Evolutionary conservation across 2,329 filamentous ascomycete species (phyloP).

Genomic region (Trichophyton verrucosum): DNA sequence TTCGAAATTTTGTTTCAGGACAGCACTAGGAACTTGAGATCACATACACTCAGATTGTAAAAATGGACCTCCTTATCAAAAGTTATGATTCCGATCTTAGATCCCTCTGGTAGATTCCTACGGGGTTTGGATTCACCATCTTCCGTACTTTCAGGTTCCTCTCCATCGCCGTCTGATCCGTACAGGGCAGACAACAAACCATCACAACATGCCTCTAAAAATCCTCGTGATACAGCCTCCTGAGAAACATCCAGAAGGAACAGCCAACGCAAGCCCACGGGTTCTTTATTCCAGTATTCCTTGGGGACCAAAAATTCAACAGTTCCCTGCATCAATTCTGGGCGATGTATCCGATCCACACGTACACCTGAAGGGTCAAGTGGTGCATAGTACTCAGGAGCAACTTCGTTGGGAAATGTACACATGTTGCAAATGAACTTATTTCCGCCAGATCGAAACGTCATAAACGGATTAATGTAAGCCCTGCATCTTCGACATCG

Average conservation of each 20-base stretch:
- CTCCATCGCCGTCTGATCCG: conserved; percentile 40
- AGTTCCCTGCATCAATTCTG: conserved; percentile 80
- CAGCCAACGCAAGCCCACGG: conserved; percentile 73
- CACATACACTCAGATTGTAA: conserved; percentile 76
- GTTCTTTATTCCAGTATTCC: conserved; percentile 96
- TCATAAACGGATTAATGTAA: conserved; percentile 99
- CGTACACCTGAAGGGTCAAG: conserved; percentile 76
- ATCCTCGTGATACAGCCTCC: conserved; percentile 81
- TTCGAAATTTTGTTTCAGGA: conserved; percentile 8
- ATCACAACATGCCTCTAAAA: conserved; percentile 78
- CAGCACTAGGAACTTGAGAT: background rate
- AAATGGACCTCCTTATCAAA: conserved; percentile 97
- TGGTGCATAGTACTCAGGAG: conserved; percentile 84
- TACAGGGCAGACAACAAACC: conserved; percentile 80
- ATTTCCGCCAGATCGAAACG: conserved; percentile 84
- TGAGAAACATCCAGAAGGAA: conserved; percentile 91
- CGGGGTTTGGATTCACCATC: conserved; percentile 43
- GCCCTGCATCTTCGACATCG: conserved; percentile 84
- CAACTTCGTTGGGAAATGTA: conserved; percentile 89
- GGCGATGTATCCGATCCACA: conserved; percentile 75
- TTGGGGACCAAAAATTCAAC: conserved; percentile 96
- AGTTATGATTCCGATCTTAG: conserved; percentile 87
- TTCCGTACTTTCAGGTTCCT: conserved; percentile 25
- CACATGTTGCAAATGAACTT: conserved; percentile 98
- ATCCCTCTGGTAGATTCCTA: conserved; percentile 56